Base-by-base conservation (phyloP, 2,329 filamentous ascomycete genomes). In the Magnaporthiopsis incrustans region DNA sequence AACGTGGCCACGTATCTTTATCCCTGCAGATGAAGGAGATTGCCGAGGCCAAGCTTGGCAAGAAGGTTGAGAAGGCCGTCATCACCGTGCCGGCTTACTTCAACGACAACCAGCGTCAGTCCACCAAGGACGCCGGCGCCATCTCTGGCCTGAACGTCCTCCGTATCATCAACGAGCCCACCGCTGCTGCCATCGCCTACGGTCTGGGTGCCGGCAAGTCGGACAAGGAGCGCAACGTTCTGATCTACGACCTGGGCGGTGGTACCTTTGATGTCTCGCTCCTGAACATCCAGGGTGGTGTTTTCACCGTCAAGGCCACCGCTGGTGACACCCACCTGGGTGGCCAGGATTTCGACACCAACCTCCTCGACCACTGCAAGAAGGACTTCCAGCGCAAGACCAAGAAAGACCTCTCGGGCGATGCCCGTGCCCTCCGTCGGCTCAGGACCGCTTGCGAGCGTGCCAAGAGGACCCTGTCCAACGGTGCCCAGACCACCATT, bases 251-350 rank as follows among this genome's bases (percentile, higher is more conserved):
- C 89, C 89, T 99, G 69, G 95, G 95, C 87, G 95, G 95, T 87
- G 95, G 95, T 87, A 99, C 95, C 78, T 99, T 99, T 82, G 95
- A 99, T 97, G 95, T 99, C 33, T 98, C 95, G 69, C 91, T 98
- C 71, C 87, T 99, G 59, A 94, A 97, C 86, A 98, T 99, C 78
- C 92, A 98, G 83, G 93, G 94, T 77, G 95, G 95, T 85, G 95
- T 99, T 74, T 99, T 99, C 87, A 97, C 94, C 69, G 95, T 98
- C 78, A 96, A 96, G 88, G 93, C 94, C 68, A 98, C 95, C 66
- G 93, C 94, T 74, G 95, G 95, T 87, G 94, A 99, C 75, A 97
- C 92, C 74, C 93, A 97, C 78, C 83, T 97, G 78, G 94, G 93
- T 85, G 93, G 93, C 74, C 89, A 95, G 77, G 94, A 97, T 76